These are phyloP conservation scores for Paraconiothyrium brasiliense DNA, from an alignment of 2,329 filamentous ascomycete species.

Conservation along the genomic window DNA sequence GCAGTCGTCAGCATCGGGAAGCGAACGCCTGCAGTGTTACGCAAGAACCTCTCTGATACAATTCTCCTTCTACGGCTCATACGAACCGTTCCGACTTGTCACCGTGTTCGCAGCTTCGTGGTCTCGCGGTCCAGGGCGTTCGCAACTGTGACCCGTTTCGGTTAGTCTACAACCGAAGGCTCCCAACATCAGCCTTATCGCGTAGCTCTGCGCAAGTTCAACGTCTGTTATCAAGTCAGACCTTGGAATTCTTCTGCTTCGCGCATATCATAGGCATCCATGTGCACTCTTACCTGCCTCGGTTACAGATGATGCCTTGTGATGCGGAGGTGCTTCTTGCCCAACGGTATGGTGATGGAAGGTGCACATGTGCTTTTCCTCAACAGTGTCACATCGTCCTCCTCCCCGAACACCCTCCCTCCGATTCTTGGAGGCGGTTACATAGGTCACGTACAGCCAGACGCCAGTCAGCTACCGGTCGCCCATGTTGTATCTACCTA, in stretches of 20 bases:
- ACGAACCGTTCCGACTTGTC: background rate
- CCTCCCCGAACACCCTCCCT: no score
- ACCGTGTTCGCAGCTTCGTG: background rate
- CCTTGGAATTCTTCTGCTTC: background rate
- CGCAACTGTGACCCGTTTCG: slow-evolving; percentile 23
- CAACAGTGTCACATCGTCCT: no score
- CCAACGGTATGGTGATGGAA: background rate
- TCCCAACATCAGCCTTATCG: slow-evolving; percentile 35
- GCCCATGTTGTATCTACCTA: no score
- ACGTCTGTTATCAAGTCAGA: background rate
- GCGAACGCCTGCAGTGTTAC: background rate
- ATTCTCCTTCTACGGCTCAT: background rate
- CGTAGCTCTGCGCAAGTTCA: slow-evolving; percentile 11
- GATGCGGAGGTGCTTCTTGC: background rate
- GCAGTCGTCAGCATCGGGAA: background rate
- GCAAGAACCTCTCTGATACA: background rate
- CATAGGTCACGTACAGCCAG: no score
- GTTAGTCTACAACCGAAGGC: slow-evolving; percentile 15
- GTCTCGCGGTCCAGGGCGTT: slow-evolving; percentile 10
- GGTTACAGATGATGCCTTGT: slow-evolving; percentile 19
- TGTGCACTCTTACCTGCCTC: slow-evolving; percentile 9
- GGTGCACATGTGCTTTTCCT: background rate
- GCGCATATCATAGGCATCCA: background rate
- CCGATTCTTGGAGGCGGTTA: no score
- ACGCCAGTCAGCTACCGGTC: no score